Base-by-base conservation (phyloP, 1,139 yeast species). In the Geotrichum cucujoidarum region DNA sequence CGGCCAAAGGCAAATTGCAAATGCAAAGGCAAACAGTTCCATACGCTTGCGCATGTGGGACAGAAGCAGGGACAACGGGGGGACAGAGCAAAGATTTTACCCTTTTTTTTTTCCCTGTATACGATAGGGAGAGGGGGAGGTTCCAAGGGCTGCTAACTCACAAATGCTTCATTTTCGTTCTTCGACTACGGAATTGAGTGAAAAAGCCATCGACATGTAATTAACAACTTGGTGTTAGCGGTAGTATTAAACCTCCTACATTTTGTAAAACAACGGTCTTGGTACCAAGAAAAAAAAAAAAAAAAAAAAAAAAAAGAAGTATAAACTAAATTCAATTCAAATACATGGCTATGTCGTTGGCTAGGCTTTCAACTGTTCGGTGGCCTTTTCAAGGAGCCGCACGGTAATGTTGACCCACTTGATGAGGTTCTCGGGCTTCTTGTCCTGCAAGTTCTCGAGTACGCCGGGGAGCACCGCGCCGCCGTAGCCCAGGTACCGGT, bases 401-500 rank as follows among this genome's bases (percentile, higher is more conserved):
- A 11, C 20, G n/a, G 37, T 20, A 21, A 31, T 21, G 10, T 7
- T 8, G 3, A 33, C 29, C 43, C 43, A 40, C 21, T 40, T 40
- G 30, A 40, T n/a, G 21, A 40, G 14, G 18, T 32, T 32, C 27
- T 70, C 70, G 25, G 73, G 66, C 55, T 82, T 80, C 0, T 62
- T 60, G 59, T 83, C 92, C 61, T 85, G 92, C 43, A 83, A 64
- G 0, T 92, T 83, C 63, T 85, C 95, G 41, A 75, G 75, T 50
- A 85, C 70, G 1, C 87, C 89, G 1, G 95, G 94, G 55, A 83
- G 73, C 13, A 80, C 77, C 60, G 82, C 88, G 2, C 92, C 92
- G 21, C 83, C 83, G 59, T 86, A 86, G 2, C 95, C 95, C 1
- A 90, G 82, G 64, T 50, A 46, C 13, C 50, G 17, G 44, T 53